Base-by-base conservation (phyloP, 805 yeast genomes). In the Candida loeiensis region DNA sequence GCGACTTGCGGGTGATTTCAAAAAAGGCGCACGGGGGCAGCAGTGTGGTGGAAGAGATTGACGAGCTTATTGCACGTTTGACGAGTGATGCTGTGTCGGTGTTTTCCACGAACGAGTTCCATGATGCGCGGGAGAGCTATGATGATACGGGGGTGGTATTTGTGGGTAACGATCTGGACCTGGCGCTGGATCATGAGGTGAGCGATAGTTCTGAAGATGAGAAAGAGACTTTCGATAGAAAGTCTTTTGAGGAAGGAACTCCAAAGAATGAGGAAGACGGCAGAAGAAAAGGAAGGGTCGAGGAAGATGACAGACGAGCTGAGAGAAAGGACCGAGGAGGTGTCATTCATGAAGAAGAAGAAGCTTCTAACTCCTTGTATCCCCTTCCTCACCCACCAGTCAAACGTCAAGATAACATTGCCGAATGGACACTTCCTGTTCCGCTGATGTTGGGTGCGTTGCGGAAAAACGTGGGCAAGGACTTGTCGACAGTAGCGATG, bases 391-490 rank as follows among this genome's bases (percentile, higher is more conserved):
- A 55, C 1, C 54, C 56, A 0, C 56, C 61, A 0, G 66, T 82
- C 4, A 50, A 58, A 19, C 74, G 95, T 44, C 73, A 89, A 43
- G 58, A 61, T 19, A 84, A 77, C 43, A 70, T 90, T 12, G 73
- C 71, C 3, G 66, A 67, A n/a, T 74, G 86, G 39, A 68, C 64
- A 0, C 73, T 80, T 24, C 65, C 79, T 0, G 98, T 98, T 2
- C 96, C 96, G 8, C 83, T 93, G 46, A 61, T 91, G 25, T 66
- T 91, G 40, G 75, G 87, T 1, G 78, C 89, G 51, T 71, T 93
- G 36, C 74, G 96, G 43, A 90, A 90, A 59, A 89, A 88, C 50
- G 93, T 91, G 8, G 97, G 97, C 15, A 91, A 90, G 55, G 98
- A 91, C 59, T 59, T 93, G 42, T 73, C 89, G 0, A 73, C 88